Conservation (phyloP, 352 stramenopile genomes). For the Phytophthora idaei region DNA sequence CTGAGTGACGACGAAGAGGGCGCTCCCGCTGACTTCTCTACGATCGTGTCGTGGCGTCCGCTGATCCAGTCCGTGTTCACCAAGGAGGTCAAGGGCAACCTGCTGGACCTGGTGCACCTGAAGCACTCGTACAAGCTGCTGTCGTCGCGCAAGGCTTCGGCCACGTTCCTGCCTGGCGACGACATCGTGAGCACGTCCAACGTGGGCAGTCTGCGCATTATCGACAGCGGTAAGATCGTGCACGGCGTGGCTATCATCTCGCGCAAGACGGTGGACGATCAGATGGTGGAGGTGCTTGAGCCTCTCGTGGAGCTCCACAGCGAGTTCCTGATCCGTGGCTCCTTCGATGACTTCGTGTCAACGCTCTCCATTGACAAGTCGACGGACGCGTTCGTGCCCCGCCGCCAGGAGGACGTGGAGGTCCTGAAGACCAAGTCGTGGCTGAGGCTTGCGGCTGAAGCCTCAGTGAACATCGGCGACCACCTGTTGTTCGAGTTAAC, state of each 20-base stretch:
- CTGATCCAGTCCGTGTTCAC: constrained; percentile 88
- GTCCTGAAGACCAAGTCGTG: constrained; percentile 72
- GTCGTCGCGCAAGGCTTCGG: constrained; percentile 36
- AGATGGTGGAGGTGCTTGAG: constrained; percentile 67
- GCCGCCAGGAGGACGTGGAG: constrained; percentile 49
- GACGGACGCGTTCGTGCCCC: constrained; percentile 46
- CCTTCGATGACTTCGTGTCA: constrained; percentile 74
- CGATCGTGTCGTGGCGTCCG: constrained; percentile 82
- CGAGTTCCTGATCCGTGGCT: constrained; percentile 87
- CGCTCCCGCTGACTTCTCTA: constrained; percentile 77
- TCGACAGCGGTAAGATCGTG: constrained; percentile 81
- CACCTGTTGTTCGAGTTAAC: constrained; percentile 55
- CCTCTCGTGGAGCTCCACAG: constrained; percentile 78
- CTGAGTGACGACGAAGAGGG: constrained; percentile 36
- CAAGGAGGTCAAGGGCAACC: constrained; percentile 79
- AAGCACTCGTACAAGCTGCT: constrained; percentile 88
- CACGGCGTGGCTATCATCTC: constrained; percentile 75
- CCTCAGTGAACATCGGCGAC: constrained; percentile 47
- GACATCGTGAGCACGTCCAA: constrained; percentile 72
- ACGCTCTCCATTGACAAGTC: constrained; percentile 72
- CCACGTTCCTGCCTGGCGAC: constrained; percentile 65
- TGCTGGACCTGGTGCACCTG: constrained; percentile 84
- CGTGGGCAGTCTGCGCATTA: constrained; percentile 80
- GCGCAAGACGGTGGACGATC: constrained; percentile 50
- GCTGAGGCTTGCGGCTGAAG: constrained; percentile 43